These are phyloP conservation scores for Aspergillus luchuensis DNA, from an alignment of 2,329 filamentous ascomycete species.

Conservation along the genomic window DNA sequence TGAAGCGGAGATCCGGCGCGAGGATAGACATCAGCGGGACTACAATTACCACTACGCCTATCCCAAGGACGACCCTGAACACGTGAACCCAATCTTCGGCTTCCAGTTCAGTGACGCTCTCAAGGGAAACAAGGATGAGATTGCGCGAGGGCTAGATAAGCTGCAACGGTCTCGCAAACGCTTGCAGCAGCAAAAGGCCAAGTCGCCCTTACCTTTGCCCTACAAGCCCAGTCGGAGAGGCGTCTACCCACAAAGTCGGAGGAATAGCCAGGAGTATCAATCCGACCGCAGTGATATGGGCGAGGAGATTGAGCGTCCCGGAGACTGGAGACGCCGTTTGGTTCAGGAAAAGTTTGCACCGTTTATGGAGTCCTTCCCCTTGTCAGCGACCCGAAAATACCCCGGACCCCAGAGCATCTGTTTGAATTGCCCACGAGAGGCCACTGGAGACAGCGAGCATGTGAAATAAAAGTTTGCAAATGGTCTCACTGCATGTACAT, in stretches of 20 bases:
- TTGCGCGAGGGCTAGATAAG: not conserved
- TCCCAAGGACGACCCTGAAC: not conserved
- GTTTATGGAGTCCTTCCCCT: constrained; percentile 1
- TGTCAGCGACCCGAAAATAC: not conserved
- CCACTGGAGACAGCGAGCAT: not conserved
- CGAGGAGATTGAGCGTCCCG: not conserved
- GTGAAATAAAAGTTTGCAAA: not conserved
- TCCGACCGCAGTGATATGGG: not conserved
- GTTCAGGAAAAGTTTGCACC: constrained; percentile 2
- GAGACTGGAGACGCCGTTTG: constrained; percentile 5
- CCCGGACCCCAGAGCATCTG: not conserved
- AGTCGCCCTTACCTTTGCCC: not conserved
- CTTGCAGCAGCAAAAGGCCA: not conserved
- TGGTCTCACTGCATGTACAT: not conserved
- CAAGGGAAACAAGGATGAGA: not conserved
- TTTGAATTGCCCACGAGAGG: not conserved
- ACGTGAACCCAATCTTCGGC: not conserved
- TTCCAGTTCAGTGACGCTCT: not conserved
- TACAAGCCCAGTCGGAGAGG: not conserved
- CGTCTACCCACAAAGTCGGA: not conserved
- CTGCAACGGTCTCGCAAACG: constrained; percentile 1
- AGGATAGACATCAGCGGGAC: constrained; percentile 1
- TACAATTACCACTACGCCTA: constrained; percentile 1
- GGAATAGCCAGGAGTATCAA: not conserved
- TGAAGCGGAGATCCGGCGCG: constrained; percentile 3